Conservation (phyloP, 768 basidiomycete genomes). For the Tephrocybe sp. region DNA sequence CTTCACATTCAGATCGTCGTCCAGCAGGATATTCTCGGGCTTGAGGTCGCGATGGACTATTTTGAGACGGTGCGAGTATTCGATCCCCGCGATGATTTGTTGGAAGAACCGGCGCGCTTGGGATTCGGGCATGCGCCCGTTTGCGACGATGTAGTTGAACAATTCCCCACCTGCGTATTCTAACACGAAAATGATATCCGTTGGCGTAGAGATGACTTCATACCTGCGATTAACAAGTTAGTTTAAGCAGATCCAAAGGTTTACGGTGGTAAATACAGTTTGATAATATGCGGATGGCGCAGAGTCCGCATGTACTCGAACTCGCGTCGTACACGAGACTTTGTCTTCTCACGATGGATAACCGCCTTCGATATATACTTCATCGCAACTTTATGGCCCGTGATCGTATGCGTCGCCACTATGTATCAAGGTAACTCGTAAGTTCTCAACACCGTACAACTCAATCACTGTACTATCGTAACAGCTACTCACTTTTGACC, state of each 20-base stretch:
- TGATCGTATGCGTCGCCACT: constrained; percentile 95
- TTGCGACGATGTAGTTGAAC: constrained; percentile 96
- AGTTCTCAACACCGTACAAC: constrained; percentile 7
- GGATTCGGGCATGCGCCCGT: constrained; percentile 86
- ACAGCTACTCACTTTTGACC: constrained; percentile 95
- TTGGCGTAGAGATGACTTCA: constrained; percentile 88
- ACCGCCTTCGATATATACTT: constrained; percentile 96
- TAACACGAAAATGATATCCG: constrained; percentile 97
- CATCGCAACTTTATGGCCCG: constrained; percentile 95
- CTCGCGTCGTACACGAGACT: constrained; percentile 88
- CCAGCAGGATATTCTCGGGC: constrained; percentile 91
- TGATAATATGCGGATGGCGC: constrained; percentile 96
- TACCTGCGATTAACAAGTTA: constrained; percentile 44
- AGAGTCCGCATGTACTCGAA: constrained; percentile 96
- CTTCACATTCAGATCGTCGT: constrained; percentile 87
- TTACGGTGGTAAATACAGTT: constrained; percentile 61
- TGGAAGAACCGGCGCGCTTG: constrained; percentile 95
- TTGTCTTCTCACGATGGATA: constrained; percentile 89
- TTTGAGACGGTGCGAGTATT: constrained; percentile 94
- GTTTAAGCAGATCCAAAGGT: constrained; percentile 8
- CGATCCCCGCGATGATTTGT: constrained; percentile 96
- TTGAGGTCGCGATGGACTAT: constrained; percentile 98
- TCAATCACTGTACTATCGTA: neutral
- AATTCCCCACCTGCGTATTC: constrained; percentile 96
- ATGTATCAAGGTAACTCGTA: too few species aligned